Percentiles rank a stretch among this genome's conserved stretches.
phyloP scores from a whole-genome alignment of 768 basidiomycete genomes.

The Russula emetica region DNA sequence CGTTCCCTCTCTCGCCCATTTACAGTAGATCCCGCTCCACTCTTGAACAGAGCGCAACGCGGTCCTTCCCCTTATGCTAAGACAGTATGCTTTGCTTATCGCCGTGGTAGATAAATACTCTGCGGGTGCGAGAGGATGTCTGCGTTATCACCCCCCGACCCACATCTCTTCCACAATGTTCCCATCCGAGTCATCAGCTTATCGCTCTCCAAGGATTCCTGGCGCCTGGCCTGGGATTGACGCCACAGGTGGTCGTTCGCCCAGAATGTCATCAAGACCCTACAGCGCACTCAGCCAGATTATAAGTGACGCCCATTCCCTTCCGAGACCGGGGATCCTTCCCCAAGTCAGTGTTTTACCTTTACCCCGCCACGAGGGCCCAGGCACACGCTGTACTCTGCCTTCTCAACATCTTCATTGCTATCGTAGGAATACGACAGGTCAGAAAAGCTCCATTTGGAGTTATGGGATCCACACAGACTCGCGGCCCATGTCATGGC shows the following conservation, averaged over 20 bases:
- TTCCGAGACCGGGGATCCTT: background rate
- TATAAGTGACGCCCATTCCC: too few relatives aligned
- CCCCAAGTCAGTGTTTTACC: background rate
- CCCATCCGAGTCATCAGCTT: too few relatives aligned
- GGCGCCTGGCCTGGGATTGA: too few relatives aligned
- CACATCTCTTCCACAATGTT: background rate
- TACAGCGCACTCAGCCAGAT: background rate
- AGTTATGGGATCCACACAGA: background rate
- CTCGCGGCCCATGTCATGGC: constrained; percentile 1
- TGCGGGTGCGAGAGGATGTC: too few relatives aligned
- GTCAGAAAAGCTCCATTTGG: background rate
- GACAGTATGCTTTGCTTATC: background rate
- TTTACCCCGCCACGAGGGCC: background rate
- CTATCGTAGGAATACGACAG: background rate
- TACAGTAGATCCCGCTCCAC: background rate
- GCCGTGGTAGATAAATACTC: background rate
- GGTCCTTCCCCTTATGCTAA: background rate
- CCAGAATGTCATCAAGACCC: too few relatives aligned
- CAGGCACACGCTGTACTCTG: too few relatives aligned
- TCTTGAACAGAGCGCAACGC: background rate
- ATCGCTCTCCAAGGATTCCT: too few relatives aligned
- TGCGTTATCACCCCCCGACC: background rate
- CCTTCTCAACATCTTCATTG: background rate
- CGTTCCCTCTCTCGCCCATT: background rate
- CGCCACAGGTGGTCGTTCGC: too few relatives aligned